Base-by-base conservation (phyloP, 2,329 filamentous ascomycete genomes). In the Thermomyces lanuginosus region DNA sequence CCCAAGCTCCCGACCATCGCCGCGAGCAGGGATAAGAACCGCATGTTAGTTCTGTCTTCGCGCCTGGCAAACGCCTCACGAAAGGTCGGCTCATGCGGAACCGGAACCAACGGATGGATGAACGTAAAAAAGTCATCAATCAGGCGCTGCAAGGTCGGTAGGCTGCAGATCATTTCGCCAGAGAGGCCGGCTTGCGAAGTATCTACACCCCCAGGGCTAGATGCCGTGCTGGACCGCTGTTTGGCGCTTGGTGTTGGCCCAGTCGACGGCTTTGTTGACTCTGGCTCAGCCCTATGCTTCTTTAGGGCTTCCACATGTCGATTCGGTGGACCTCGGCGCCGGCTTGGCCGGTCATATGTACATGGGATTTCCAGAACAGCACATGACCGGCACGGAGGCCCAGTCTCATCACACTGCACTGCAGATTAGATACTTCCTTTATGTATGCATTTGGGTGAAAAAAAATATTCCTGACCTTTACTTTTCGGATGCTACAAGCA, bases 241-340 rank as follows among this genome's bases (percentile, higher is more conserved):
- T 21, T 15, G 8, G 28, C 13, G 9, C 23, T 21, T 3, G 24
- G 23, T 17, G 20, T 15, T 17, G 11, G 13, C 6, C 8, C 17
- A 13, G 23, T 8, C 8, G 24, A 13, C 12, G 23, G 21, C 7
- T 18, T 16, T 14, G 22, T n/a, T 16, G 16, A 8, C 10, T 21
- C 28, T 2, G 9, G 24, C 16, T 60, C 64, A 4, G 71, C 45
- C 22, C 64, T 62, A 29, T 66, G 63, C 41, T 63, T 69, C 55
- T 76, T 76, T 41, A 76, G 64, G 11, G 67, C 68, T 53, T 76
- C 72, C 10, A 71, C 71, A 53, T 75, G 70, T 36, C 65, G 56
- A 40, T 76, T 77, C 16, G 72, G 70, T 18, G 72, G 72, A 4
- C 72, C 72, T 41, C 72, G 60, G 32, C 72, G 61, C 31, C 68